Evolutionary conservation across 208 protist genomes (phyloP), one percentile per base, ranked within the genome.

Genomic region (Leishmania braziliensis): DNA sequence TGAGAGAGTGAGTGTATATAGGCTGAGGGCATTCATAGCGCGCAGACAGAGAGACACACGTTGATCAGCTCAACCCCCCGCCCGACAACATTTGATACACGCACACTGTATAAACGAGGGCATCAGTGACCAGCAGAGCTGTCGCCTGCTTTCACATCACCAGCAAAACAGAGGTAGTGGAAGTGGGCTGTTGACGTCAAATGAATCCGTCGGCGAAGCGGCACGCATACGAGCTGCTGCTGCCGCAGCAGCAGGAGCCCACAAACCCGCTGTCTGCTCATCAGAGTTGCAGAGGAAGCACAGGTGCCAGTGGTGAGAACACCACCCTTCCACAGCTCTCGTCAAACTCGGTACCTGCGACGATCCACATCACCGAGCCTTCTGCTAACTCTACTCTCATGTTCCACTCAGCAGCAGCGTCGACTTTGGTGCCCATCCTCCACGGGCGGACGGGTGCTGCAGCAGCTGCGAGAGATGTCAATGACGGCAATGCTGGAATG

Each of bases 121-220:
- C 39, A 53, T 5, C 46, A 10, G 69, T 29, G 43, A 36, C 20
- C 46, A n/a, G 46, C 5, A 54, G 69, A 48, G 18, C 69, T 73
- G 69, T 43, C 29, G 26, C 58, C n/a, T 39, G 65, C 33, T 46
- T 14, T 12, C 36, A 50, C 26, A 20, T 50, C 33, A 46, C 20
- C 16, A 50, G 9, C 16, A 71, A 4, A 71, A 29, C 6, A n/a
- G 39, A 50, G 36, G 39, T 8, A 75, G 9, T 8, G 29, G 29
- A 36, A 58, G 70, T 14, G 48, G 70, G 33, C 23, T n/a, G 48
- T 62, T 33, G 9, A 16, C 29, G 14, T 62, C 72, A 39, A 23
- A 76, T 76, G 72, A 62, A 76, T 46, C 72, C 72, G 29, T 76
- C 72, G 29, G 26, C 48, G 18, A 76, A 76, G 33, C 72, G 72